Evolutionary conservation across 1,139 yeast genomes (phyloP), one percentile per base, ranked within the genome.

Genomic region (Diutina scorzettiae): DNA sequence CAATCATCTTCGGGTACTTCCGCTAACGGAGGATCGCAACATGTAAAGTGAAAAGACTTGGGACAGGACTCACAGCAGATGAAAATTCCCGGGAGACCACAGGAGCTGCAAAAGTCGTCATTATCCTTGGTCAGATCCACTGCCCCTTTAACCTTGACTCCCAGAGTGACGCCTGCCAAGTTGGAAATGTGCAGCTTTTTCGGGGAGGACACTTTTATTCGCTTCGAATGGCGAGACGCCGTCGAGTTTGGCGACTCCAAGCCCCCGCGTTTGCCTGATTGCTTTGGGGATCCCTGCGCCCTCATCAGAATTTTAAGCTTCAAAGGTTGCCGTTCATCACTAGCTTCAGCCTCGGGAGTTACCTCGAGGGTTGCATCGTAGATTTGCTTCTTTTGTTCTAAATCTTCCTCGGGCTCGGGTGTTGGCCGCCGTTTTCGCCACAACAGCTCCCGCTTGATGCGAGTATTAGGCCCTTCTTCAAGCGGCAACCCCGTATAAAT

Each of bases 61-160:
- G 96, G 96, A 59, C 98, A 91, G 2, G 84, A 70, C 51, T 91
- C 98, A 62, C 98, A 91, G 59, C 97, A 91, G 25, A 91, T 68
- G 49, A 91, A 86, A 31, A 84, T 70, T 7, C 98, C 98, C 0
- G 89, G 68, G 23, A 87, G 86, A 1, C 93, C 87, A 61, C 98
- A 91, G 0, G 93, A 71, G 20, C 83, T 69, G 54, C 98, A 91
- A 56, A 72, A 87, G 58, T 91, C 98, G 49, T 89, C 93, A 56
- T 91, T 91, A 47, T 76, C 71, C 47, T 64, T 53, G 43, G 63
- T 53, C 34, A 59, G 48, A 43, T 60, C 62, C 43, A 52, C 53
- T 3, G 55, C 57, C 28, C 48, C 41, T 34, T 24, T 18, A 16
- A 37, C 41, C 14, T 34, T 23, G 28, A 34, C 28, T 20, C 39